Conservation (phyloP, 2,329 filamentous ascomycete genomes). For the Pseudovirgaria hyperparasitica region DNA sequence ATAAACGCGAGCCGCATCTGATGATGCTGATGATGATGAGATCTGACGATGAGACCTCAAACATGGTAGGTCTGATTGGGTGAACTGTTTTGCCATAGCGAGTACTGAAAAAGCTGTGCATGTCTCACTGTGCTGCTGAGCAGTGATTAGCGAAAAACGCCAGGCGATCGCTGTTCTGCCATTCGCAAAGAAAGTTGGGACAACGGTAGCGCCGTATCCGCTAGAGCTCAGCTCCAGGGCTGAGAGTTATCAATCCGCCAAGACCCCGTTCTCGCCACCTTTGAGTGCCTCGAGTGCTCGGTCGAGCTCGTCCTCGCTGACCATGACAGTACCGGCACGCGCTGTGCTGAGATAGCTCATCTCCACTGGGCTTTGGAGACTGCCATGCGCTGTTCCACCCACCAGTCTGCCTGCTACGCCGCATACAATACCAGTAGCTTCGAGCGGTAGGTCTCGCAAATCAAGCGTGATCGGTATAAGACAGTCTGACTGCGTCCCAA, state of each 20-base stretch:
- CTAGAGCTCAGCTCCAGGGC: too few species aligned
- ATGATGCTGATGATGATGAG: too few species aligned
- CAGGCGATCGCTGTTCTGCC: too few species aligned
- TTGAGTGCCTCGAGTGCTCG: slow-evolving; percentile 59
- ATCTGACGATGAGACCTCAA: too few species aligned
- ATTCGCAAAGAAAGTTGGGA: too few species aligned
- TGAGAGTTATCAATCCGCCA: slow-evolving; percentile 9
- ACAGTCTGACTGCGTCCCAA: slow-evolving; percentile 60
- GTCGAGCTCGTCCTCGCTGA: slow-evolving; percentile 61
- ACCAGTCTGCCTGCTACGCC: slow-evolving; percentile 78
- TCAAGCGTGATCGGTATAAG: slow-evolving; percentile 83
- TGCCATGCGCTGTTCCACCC: slow-evolving; percentile 47
- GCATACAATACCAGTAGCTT: slow-evolving; percentile 89
- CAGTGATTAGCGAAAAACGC: too few species aligned
- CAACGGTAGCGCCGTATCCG: too few species aligned
- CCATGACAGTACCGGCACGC: slow-evolving; percentile 76
- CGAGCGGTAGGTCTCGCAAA: slow-evolving; percentile 64
- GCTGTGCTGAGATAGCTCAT: slow-evolving; percentile 87
- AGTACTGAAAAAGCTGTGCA: too few species aligned
- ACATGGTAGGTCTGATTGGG: too few species aligned
- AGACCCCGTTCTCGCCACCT: slow-evolving; percentile 20
- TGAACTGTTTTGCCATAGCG: too few species aligned
- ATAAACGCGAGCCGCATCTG: too few species aligned
- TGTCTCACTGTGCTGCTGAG: too few species aligned
- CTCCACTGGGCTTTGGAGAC: slow-evolving; percentile 42